A percentile compares a stretch with the other conserved stretches of the same genome.
Conservation (phyloP, 1,284 basidiomycete species). For the Sporisorium sorghi region DNA sequence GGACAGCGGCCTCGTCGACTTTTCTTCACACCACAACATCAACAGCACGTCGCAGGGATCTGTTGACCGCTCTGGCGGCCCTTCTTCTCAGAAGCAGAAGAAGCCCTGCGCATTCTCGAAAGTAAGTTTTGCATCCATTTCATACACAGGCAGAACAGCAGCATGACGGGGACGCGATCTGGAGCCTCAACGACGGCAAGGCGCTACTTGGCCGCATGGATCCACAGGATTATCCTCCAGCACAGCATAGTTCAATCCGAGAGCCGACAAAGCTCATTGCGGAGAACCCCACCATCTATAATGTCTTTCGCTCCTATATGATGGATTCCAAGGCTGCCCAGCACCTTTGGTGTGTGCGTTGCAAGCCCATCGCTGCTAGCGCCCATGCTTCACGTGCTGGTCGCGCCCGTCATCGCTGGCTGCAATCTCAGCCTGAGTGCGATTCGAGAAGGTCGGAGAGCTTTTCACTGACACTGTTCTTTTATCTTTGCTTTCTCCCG, state of each 20-base stretch:
- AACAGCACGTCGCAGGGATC: not conserved
- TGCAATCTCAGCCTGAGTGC: not conserved
- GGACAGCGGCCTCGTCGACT: not conserved
- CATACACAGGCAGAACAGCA: not conserved
- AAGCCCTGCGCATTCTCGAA: not conserved
- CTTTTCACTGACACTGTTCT: not conserved
- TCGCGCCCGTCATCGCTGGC: not conserved
- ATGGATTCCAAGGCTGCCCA: constrained; percentile 37
- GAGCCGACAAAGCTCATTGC: constrained; percentile 51
- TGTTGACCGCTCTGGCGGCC: not conserved
- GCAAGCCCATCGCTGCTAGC: not conserved
- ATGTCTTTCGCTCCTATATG: constrained; percentile 68
- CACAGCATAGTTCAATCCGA: constrained; percentile 65
- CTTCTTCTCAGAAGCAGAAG: not conserved
- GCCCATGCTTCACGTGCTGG: not conserved
- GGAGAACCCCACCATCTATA: constrained; percentile 64
- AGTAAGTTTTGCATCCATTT: not conserved
- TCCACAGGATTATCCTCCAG: constrained; percentile 58
- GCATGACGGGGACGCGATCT: not conserved
- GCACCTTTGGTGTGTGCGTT: not conserved
- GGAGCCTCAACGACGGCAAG: not conserved
- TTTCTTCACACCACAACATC: not conserved
- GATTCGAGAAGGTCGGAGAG: not conserved
- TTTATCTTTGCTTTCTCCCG: not conserved
- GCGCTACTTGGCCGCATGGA: constrained; percentile 1